Evolutionary conservation across 352 stramenopile species (phyloP).

Genomic region (Phytophthora uliginosa): DNA sequence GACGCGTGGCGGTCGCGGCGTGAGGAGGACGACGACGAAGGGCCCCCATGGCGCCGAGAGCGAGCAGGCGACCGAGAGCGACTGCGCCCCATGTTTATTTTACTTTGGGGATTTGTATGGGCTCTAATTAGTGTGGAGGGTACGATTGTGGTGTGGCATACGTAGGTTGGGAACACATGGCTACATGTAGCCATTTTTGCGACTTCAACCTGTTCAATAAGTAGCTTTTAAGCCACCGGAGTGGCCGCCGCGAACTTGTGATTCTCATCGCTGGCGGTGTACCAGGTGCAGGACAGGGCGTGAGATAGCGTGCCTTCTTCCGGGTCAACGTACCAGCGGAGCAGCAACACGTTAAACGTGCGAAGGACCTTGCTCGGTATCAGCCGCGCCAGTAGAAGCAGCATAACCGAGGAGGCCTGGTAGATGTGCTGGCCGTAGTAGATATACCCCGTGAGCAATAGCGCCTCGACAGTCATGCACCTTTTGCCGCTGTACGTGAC

Average conservation of each 20-base stretch:
- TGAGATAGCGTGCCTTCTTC: conserved; percentile 1
- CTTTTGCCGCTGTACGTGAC: conserved; percentile 8
- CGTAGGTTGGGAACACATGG: neutral
- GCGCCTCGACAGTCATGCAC: conserved; percentile 22
- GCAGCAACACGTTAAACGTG: conserved; percentile 34
- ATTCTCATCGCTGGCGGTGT: conserved; percentile 13
- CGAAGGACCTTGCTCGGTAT: conserved; percentile 21
- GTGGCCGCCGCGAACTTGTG: conserved; percentile 11
- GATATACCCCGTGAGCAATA: conserved; percentile 26
- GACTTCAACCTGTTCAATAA: neutral
- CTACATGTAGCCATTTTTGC: neutral
- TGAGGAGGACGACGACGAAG: conserved; percentile 12
- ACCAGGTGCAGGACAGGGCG: conserved; percentile 16
- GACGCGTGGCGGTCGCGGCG: conserved; percentile 24
- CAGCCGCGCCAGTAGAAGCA: conserved; percentile 19
- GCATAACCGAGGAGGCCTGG: conserved; percentile 20
- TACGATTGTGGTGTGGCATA: neutral
- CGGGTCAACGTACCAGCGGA: conserved; percentile 21
- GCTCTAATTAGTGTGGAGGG: no score
- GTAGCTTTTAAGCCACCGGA: neutral
- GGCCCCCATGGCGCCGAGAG: conserved; percentile 23
- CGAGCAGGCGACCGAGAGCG: conserved; percentile 23
- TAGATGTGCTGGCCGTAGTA: conserved; percentile 29
- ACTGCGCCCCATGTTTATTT: conserved; percentile 23
- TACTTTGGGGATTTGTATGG: neutral